phyloP scores from a whole-genome alignment of 1,284 basidiomycete genomes.

The Ceratobasidium sp. region DNA sequence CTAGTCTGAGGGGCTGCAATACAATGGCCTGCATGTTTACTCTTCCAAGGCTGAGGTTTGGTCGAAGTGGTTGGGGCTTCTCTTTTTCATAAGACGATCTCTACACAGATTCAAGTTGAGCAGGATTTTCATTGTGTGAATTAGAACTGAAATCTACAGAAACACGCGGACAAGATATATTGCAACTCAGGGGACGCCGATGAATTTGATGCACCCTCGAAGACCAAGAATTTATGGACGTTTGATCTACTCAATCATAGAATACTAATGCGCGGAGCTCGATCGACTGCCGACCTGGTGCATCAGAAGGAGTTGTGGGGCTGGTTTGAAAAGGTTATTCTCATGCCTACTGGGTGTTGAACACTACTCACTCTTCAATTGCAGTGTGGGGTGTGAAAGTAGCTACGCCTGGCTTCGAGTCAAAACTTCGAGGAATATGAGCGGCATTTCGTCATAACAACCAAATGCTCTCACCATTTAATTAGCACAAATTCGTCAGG shows the following conservation, averaged over 20 bases:
- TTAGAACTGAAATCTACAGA: no score
- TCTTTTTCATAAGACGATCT: no score
- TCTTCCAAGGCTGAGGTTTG: no score
- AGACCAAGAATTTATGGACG: background rate
- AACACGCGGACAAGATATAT: no score
- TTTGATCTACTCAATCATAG: slow-evolving; percentile 52
- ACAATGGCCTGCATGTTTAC: no score
- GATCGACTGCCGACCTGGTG: slow-evolving; percentile 64
- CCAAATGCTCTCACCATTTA: slow-evolving; percentile 62
- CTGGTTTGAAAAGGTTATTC: slow-evolving; percentile 48
- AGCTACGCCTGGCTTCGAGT: slow-evolving; percentile 62
- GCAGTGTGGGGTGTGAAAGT: slow-evolving; percentile 64
- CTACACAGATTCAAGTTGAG: no score
- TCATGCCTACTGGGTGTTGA: background rate
- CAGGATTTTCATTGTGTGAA: no score
- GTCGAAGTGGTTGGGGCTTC: no score
- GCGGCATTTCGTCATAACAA: no score
- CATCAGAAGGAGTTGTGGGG: slow-evolving; percentile 59
- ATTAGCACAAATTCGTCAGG: slow-evolving; percentile 70
- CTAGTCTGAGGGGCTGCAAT: no score
- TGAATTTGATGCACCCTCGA: no score
- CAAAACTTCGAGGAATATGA: slow-evolving; percentile 53
- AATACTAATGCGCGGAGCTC: slow-evolving; percentile 67
- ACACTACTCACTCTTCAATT: slow-evolving; percentile 20
- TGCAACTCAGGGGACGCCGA: no score